Percentiles rank a stretch among this genome's conserved stretches.
Conservation (phyloP, 352 stramenopile species). For the Pythium sp. region DNA sequence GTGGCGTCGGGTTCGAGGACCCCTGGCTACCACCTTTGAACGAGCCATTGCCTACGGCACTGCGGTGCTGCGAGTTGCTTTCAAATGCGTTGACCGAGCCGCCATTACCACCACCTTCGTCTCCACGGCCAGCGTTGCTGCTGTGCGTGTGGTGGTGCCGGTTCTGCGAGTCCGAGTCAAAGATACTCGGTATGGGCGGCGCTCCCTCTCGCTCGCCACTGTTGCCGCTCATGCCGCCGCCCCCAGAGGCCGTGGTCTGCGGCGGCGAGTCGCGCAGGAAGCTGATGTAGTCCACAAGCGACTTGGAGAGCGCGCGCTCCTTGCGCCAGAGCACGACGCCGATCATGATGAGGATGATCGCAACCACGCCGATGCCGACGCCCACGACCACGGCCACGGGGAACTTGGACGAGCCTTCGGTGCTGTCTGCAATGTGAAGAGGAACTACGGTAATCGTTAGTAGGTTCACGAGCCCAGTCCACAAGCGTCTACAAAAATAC, state of each 20-base stretch:
- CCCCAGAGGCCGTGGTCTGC: background rate
- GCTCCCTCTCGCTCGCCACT: background rate
- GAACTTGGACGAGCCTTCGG: background rate
- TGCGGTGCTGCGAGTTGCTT: background rate
- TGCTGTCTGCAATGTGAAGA: background rate
- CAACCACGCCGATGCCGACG: background rate
- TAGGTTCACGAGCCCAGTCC: background rate
- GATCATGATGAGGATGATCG: background rate
- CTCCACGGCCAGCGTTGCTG: background rate
- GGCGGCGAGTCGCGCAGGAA: background rate
- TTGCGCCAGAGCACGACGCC: constrained; percentile 2
- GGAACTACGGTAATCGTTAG: background rate
- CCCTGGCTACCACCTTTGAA: background rate
- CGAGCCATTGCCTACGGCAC: background rate
- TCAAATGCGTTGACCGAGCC: background rate
- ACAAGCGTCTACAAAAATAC: background rate
- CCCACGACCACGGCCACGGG: background rate
- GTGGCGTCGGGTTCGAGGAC: background rate
- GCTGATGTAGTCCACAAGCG: background rate
- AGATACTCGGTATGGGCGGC: background rate
- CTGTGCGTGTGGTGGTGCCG: background rate
- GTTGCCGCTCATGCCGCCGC: background rate
- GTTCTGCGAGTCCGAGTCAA: background rate
- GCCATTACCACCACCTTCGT: background rate
- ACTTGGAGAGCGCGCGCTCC: constrained; percentile 4